Conservation (phyloP, 2,329 filamentous ascomycete species). For the Ceratocystis albifundus region DNA sequence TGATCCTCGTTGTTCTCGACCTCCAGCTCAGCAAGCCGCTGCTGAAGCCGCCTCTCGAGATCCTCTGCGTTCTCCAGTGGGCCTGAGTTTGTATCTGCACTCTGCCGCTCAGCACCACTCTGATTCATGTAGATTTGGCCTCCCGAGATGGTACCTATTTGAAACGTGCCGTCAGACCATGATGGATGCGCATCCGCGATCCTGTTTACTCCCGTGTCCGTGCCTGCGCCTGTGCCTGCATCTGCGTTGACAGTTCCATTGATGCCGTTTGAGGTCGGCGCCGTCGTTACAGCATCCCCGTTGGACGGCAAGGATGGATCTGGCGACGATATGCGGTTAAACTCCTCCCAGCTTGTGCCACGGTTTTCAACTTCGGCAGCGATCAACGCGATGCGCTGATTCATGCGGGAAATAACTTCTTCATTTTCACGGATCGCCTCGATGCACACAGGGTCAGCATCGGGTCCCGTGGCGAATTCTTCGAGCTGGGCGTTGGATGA, state of each 20-base stretch:
- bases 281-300: background rate
- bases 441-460: constrained; percentile 55
- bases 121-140: constrained; percentile 39
- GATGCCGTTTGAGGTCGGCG: background rate
- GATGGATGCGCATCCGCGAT: constrained; percentile 31
- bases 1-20: constrained; percentile 36
- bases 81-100: background rate
- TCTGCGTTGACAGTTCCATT: background rate
- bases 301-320: constrained; percentile 19
- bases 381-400: constrained; percentile 52
- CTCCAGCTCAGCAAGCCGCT: constrained; percentile 39
- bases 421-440: constrained; percentile 66
- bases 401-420: constrained; percentile 55
- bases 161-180: constrained; percentile 54
- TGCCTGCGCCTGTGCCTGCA: background rate
- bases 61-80: constrained; percentile 39
- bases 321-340: constrained; percentile 35
- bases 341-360: constrained; percentile 47
- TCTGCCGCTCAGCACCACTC: background rate
- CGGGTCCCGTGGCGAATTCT: constrained; percentile 46
- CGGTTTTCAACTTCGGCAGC: constrained; percentile 51
- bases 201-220: background rate
- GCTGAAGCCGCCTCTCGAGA: constrained; percentile 44
- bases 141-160: constrained; percentile 45
- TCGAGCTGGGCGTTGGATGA: constrained; percentile 62